Percentiles rank a stretch among this genome's conserved stretches.
Conservation (phyloP, 495 filamentous ascomycete species). For the Oidiodendron maius region DNA sequence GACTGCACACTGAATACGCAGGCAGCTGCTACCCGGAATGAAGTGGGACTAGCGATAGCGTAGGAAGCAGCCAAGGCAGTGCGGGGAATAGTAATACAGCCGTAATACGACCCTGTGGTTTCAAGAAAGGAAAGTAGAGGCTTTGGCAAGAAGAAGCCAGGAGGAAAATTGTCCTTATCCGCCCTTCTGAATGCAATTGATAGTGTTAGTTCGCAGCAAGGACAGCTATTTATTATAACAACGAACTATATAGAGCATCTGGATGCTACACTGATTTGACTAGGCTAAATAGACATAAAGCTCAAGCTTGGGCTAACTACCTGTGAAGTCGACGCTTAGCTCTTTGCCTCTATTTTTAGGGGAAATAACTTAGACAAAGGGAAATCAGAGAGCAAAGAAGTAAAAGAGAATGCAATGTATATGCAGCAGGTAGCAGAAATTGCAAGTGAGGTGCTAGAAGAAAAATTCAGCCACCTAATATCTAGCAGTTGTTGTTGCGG, state of each 20-base stretch:
- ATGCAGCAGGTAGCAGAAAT: slow-evolving; percentile 44
- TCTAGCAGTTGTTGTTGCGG: slow-evolving; percentile 61
- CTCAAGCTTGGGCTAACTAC: neutral
- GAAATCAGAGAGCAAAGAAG: slow-evolving; percentile 8
- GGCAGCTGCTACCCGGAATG: too few relatives aligned
- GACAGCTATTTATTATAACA: slow-evolving; percentile 74
- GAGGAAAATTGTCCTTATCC: slow-evolving; percentile 28
- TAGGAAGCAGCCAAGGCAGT: too few relatives aligned
- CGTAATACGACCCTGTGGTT: too few relatives aligned
- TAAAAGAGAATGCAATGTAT: slow-evolving; percentile 29
- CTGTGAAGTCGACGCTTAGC: neutral
- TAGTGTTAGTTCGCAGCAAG: slow-evolving; percentile 66
- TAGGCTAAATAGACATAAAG: slow-evolving; percentile 67
- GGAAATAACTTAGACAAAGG: slow-evolving; percentile 7
- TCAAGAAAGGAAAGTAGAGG: slow-evolving; percentile 20
- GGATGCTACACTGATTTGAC: slow-evolving; percentile 66
- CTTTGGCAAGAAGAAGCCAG: neutral
- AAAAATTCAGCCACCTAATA: slow-evolving; percentile 59
- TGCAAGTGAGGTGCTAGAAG: slow-evolving; percentile 41
- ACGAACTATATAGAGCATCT: slow-evolving; percentile 70
- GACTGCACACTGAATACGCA: too few relatives aligned
- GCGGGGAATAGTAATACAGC: too few relatives aligned
- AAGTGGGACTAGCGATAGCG: too few relatives aligned
- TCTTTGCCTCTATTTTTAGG: neutral
- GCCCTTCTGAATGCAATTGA: slow-evolving; percentile 72